These are phyloP conservation scores for Aspergillus sp. DNA, from an alignment of 2,329 filamentous ascomycete genomes.

Conservation along the genomic window DNA sequence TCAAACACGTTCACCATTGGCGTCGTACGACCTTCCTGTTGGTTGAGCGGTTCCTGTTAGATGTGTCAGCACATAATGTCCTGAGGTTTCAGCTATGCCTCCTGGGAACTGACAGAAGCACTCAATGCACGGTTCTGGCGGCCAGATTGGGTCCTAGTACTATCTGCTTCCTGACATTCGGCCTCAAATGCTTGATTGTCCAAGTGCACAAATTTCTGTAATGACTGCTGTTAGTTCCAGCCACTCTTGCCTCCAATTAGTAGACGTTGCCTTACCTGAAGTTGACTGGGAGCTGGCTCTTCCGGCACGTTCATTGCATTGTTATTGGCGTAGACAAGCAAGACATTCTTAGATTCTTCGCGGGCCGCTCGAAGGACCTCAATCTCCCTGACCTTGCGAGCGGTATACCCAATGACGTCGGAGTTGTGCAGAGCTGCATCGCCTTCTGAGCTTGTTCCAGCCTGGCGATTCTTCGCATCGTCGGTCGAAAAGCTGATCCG, in stretches of 20 bases:
- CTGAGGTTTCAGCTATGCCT: background rate
- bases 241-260: background rate
- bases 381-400: constrained; percentile 49
- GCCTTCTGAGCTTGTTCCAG: constrained; percentile 25
- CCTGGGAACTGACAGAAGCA: background rate
- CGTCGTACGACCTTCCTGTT: background rate
- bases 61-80: background rate
- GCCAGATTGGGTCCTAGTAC: constrained; percentile 11
- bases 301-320: constrained; percentile 41
- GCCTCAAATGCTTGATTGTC: constrained; percentile 49
- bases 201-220: constrained; percentile 50
- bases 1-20: constrained; percentile 40
- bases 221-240: constrained; percentile 17
- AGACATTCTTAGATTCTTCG: constrained; percentile 53
- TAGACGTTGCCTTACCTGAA: constrained; percentile 37
- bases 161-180: constrained; percentile 34
- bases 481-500: constrained; percentile 53
- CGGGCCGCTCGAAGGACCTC: constrained; percentile 58
- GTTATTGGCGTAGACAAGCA: constrained; percentile 63
- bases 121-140: constrained; percentile 1
- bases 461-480: constrained; percentile 41
- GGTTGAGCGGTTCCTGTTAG: constrained; percentile 9
- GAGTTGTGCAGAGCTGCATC: constrained; percentile 27
- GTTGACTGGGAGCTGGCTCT: constrained; percentile 34
- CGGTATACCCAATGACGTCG: constrained; percentile 43